These are phyloP conservation scores for Tubosaeta brunneosetosa DNA, from an alignment of 768 basidiomycete genomes.

Conservation along the genomic window DNA sequence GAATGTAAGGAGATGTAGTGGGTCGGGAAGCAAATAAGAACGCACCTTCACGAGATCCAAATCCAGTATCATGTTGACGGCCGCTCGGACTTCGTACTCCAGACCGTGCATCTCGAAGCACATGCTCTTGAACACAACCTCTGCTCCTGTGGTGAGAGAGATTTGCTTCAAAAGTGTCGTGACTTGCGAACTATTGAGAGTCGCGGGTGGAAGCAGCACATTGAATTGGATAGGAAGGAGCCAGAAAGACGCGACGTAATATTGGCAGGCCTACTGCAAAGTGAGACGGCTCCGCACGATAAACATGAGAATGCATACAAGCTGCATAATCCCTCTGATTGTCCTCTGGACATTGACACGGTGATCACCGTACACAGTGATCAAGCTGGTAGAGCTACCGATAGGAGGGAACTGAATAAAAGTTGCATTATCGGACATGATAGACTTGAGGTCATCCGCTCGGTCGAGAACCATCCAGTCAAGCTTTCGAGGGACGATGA, in stretches of 20 bases:
- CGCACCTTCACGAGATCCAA: slow-evolving; percentile 86
- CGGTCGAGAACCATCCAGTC: slow-evolving; percentile 99
- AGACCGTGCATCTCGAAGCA: slow-evolving; percentile 96
- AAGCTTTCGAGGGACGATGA: slow-evolving; percentile 91
- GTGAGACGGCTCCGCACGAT: slow-evolving; percentile 20
- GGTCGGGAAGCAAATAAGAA: not conserved
- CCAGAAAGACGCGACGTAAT: slow-evolving; percentile 97
- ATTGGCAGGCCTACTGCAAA: slow-evolving; percentile 73
- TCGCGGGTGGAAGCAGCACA: slow-evolving; percentile 77
- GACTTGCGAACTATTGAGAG: slow-evolving; percentile 77
- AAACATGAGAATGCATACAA: slow-evolving; percentile 53
- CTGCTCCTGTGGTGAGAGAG: slow-evolving; percentile 81
- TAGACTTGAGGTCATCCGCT: slow-evolving; percentile 84
- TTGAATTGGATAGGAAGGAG: slow-evolving; percentile 92
- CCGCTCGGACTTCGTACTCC: slow-evolving; percentile 84
- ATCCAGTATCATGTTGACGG: slow-evolving; percentile 82
- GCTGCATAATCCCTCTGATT: slow-evolving; percentile 88
- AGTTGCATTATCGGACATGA: slow-evolving; percentile 96
- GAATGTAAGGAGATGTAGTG: not conserved
- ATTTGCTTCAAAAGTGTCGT: slow-evolving; percentile 83
- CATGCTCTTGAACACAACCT: slow-evolving; percentile 95
- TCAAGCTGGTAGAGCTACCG: slow-evolving; percentile 87
- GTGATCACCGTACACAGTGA: slow-evolving; percentile 92
- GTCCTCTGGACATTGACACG: slow-evolving; percentile 93
- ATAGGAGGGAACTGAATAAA: slow-evolving; percentile 92